Conservation (phyloP, 2,329 filamentous ascomycete species). For the Colletotrichum graminicola region DNA sequence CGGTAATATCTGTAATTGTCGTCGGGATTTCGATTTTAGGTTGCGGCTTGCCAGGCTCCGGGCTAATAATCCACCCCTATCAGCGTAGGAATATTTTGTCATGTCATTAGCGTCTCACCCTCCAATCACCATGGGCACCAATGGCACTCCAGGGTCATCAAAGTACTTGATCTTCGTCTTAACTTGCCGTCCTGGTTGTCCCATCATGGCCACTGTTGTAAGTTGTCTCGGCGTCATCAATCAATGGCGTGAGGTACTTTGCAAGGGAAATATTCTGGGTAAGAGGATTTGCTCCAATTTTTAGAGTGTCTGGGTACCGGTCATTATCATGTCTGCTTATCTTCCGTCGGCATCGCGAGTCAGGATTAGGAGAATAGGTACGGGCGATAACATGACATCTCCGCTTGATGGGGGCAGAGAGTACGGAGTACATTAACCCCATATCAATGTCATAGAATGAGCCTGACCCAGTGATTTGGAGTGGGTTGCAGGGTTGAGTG, state of each 20-base stretch:
- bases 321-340: constrained; percentile 20
- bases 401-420: constrained; percentile 4
- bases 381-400: constrained; percentile 21
- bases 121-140: constrained; percentile 40
- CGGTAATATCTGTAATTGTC: constrained; percentile 68
- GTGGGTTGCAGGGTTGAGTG: too few relatives aligned
- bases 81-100: background rate
- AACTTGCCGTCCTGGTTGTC: constrained; percentile 26
- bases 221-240: background rate
- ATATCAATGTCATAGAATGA: constrained; percentile 1
- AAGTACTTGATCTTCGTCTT: constrained; percentile 38
- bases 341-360: constrained; percentile 25
- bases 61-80: background rate
- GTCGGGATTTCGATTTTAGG: constrained; percentile 69
- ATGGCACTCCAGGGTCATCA: constrained; percentile 37
- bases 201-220: background rate
- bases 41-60: constrained; percentile 36
- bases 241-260: background rate
- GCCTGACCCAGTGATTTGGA: background rate
- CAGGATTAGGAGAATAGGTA: constrained; percentile 6
- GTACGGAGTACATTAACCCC: constrained; percentile 18
- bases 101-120: constrained; percentile 15
- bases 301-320: background rate
- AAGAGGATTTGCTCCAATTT: background rate
- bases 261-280: background rate